Conservation (phyloP, 352 stramenopile species). For the Globisporangium yorkense region DNA sequence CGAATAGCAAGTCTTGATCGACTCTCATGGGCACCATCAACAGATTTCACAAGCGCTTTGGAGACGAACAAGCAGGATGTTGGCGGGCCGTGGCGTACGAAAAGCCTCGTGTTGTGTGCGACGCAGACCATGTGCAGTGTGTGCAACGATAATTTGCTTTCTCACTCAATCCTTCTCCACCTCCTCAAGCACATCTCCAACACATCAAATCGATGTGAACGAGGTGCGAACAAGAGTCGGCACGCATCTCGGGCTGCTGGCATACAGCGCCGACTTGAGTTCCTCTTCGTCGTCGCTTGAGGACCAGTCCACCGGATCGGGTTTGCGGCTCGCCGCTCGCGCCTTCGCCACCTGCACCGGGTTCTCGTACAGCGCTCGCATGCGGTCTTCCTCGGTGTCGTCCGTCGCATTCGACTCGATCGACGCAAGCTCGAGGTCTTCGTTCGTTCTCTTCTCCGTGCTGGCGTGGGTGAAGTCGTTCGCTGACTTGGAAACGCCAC, state of each 20-base stretch:
- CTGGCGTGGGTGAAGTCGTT: neutral
- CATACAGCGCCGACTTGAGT: slow-evolving; percentile 1
- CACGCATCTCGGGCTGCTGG: slow-evolving; percentile 7
- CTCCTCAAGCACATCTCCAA: neutral
- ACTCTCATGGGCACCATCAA: no score
- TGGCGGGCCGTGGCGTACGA: no score
- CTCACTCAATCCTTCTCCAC: no score
- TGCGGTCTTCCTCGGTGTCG: slow-evolving; percentile 22
- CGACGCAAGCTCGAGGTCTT: slow-evolving; percentile 10
- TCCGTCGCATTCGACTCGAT: slow-evolving; percentile 25
- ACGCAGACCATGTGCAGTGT: no score
- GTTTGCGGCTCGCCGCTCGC: neutral
- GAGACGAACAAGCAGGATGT: no score
- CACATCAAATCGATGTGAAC: slow-evolving; percentile 5
- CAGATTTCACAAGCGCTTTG: no score
- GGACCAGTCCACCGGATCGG: neutral
- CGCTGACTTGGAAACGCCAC: neutral
- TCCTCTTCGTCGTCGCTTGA: slow-evolving; percentile 14
- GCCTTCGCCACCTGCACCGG: neutral
- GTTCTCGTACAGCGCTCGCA: slow-evolving; percentile 5
- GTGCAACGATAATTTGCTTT: no score
- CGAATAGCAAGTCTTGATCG: no score
- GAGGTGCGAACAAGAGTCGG: slow-evolving; percentile 5
- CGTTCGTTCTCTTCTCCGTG: neutral
- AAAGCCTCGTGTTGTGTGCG: no score